A percentile compares a stretch with the other conserved stretches of the same genome.
Evolutionary conservation across 2,329 filamentous ascomycete species (phyloP).

Genomic region (Cladobotryum protrusum): DNA sequence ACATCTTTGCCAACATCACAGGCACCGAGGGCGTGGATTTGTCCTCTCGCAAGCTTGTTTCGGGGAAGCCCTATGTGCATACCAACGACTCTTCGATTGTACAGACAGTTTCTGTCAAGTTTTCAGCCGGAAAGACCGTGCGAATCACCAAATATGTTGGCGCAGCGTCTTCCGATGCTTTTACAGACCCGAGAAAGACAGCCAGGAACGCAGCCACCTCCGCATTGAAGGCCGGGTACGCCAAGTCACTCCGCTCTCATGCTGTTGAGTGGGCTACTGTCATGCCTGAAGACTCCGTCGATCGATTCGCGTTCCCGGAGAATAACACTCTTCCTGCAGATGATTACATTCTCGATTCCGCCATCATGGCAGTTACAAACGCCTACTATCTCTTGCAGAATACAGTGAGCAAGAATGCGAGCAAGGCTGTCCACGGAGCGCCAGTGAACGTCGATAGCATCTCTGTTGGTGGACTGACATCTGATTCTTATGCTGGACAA

Average conservation of each 20-base stretch:
- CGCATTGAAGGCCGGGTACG: conserved; percentile 45
- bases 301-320: conserved; percentile 48
- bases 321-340: conserved; percentile 53
- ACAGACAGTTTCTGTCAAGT: conserved; percentile 48
- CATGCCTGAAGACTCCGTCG: conserved; percentile 55
- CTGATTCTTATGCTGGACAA: conserved; percentile 24
- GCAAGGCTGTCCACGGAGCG: conserved; percentile 40
- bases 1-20: conserved; percentile 39
- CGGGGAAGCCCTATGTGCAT: conserved; percentile 41
- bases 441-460: conserved; percentile 27
- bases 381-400: conserved; percentile 52
- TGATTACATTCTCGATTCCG: conserved; percentile 46
- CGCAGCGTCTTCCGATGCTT: conserved; percentile 62
- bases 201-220: conserved; percentile 49
- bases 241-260: conserved; percentile 49
- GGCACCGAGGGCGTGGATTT: conserved; percentile 29
- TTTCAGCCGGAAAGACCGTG: conserved; percentile 47
- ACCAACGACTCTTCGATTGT: conserved; percentile 58
- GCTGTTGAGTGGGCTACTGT: conserved; percentile 55
- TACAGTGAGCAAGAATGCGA: conserved; percentile 32
- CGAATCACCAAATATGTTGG: conserved; percentile 63
- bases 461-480: conserved; percentile 21
- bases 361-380: conserved; percentile 48
- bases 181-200: conserved; percentile 46
- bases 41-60: conserved; percentile 36